These are phyloP conservation scores for Blumeria graminis DNA, from an alignment of 2,329 filamentous ascomycete species.

Conservation along the genomic window DNA sequence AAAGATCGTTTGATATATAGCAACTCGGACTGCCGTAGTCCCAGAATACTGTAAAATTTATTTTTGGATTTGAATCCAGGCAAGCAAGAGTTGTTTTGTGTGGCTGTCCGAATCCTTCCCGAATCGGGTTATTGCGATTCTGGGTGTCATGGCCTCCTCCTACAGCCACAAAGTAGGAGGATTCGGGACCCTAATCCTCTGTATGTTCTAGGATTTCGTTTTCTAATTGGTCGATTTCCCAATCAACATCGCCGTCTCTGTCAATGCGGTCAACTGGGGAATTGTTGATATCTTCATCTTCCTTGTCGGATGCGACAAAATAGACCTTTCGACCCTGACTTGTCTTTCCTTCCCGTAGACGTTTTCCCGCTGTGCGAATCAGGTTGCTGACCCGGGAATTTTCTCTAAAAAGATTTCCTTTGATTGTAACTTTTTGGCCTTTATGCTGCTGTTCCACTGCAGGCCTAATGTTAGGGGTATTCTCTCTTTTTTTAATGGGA, in stretches of 20 bases:
- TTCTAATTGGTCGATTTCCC: neutral
- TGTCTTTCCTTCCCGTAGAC: neutral
- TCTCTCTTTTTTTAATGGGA: neutral
- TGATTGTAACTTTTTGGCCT: neutral
- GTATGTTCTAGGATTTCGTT: neutral
- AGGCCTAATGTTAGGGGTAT: neutral
- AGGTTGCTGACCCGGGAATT: neutral
- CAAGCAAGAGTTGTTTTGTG: neutral
- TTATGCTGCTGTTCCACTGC: neutral
- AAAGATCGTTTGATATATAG: neutral
- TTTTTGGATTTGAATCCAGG: neutral
- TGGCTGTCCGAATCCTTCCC: neutral
- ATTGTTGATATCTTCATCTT: neutral
- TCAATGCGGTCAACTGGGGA: neutral
- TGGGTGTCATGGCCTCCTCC: neutral
- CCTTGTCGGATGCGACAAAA: neutral
- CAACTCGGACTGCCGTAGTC: neutral
- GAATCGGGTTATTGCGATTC: neutral
- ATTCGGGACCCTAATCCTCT: neutral
- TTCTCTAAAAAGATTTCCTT: neutral
- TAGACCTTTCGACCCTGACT: neutral
- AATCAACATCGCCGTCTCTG: neutral
- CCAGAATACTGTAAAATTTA: neutral
- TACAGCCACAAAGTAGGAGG: slow-evolving; percentile 1
- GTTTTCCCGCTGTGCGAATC: neutral